phyloP scores from a whole-genome alignment of 768 basidiomycete genomes.

The Kwoniella botswanensis region DNA sequence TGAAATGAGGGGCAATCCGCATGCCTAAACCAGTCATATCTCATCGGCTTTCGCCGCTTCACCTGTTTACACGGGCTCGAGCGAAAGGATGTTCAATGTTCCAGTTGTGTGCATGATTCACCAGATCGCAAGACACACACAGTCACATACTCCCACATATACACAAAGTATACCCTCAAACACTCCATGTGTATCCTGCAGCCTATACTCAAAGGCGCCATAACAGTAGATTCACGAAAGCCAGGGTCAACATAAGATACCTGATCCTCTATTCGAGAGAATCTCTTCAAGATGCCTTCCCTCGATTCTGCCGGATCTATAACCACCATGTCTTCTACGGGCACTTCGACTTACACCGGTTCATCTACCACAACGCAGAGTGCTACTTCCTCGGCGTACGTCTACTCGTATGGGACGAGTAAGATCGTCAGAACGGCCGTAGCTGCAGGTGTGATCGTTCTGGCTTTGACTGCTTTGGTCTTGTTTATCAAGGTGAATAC shows the following conservation, averaged over 20 bases:
- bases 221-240: too few species aligned
- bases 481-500: constrained; percentile 48
- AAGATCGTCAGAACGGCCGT: constrained; percentile 50
- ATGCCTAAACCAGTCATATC: not conserved
- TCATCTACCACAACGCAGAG: not conserved
- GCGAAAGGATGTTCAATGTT: too few species aligned
- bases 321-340: constrained; percentile 12
- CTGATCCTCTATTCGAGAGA: not conserved
- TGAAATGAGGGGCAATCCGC: not conserved
- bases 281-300: constrained; percentile 12
- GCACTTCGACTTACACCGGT: not conserved
- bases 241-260: not conserved
- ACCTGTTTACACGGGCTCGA: not conserved
- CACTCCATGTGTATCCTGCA: too few species aligned
- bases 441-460: constrained; percentile 48
- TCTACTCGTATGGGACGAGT: constrained; percentile 38
- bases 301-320: constrained; percentile 17
- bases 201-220: too few species aligned
- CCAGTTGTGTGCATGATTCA: too few species aligned
- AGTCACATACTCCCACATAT: too few species aligned
- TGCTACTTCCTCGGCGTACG: constrained; percentile 19
- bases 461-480: constrained; percentile 40
- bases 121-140: too few species aligned
- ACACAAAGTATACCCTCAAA: too few species aligned
- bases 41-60: not conserved